phyloP scores from a whole-genome alignment of 1,284 basidiomycete genomes.

The Xerocomus minutiporus region DNA sequence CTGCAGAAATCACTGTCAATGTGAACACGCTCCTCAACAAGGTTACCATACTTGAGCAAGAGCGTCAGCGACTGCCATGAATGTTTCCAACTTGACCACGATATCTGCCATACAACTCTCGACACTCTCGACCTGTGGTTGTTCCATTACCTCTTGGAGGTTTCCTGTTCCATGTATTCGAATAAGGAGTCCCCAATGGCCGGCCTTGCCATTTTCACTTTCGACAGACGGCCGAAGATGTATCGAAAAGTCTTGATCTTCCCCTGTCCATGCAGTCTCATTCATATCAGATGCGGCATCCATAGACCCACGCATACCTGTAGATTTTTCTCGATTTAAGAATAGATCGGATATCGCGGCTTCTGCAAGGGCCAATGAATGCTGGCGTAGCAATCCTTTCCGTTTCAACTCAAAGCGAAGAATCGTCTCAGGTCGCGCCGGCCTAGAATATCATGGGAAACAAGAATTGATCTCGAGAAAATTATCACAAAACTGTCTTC shows the following conservation, averaged over 20 bases:
- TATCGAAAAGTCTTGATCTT: slow-evolving; percentile 15
- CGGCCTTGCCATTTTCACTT: background rate
- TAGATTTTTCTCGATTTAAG: background rate
- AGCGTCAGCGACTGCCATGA: slow-evolving; percentile 24
- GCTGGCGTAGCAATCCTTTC: slow-evolving; percentile 13
- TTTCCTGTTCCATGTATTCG: slow-evolving; percentile 14
- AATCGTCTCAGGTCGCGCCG: slow-evolving; percentile 12
- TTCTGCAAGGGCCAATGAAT: slow-evolving; percentile 17
- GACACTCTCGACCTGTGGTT: slow-evolving; percentile 4
- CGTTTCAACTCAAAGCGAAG: slow-evolving; percentile 27
- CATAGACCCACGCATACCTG: slow-evolving; percentile 8
- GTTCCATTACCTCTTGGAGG: background rate
- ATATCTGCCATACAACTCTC: slow-evolving; percentile 21
- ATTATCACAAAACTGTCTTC: background rate
- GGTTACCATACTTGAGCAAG: slow-evolving; percentile 16
- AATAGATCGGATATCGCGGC: slow-evolving; percentile 18
- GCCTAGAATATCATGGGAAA: slow-evolving; percentile 2
- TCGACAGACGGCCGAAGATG: slow-evolving; percentile 12
- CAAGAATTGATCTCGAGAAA: background rate
- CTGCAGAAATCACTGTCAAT: slow-evolving; percentile 3
- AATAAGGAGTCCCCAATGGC: slow-evolving; percentile 22
- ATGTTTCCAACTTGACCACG: slow-evolving; percentile 21
- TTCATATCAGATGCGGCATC: background rate
- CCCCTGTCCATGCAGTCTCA: slow-evolving; percentile 5
- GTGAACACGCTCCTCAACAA: background rate